phyloP scores from a whole-genome alignment of 345 rosid genomes.

The Melastoma malabathricum region DNA sequence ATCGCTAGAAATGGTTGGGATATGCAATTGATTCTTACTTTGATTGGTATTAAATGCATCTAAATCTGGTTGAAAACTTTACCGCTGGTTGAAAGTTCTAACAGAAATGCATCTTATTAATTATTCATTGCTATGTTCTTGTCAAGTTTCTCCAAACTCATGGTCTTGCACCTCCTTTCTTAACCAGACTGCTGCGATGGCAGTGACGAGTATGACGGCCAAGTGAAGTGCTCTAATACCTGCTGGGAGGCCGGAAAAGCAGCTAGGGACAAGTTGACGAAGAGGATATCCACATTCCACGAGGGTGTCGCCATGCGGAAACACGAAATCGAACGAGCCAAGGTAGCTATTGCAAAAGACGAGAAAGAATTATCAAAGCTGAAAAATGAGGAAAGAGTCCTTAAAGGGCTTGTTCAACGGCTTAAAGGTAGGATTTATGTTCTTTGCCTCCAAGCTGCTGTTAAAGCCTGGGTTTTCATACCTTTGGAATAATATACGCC shows the following conservation, averaged over 20 bases:
- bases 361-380: constrained; percentile 56
- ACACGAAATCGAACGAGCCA: constrained; percentile 44
- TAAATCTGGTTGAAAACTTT: no score
- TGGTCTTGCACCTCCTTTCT: neutral
- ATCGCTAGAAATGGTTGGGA: no score
- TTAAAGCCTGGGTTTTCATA: no score
- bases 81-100: no score
- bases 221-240: constrained; percentile 55
- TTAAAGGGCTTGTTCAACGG: constrained; percentile 63
- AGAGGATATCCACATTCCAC: constrained; percentile 46
- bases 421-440: constrained; percentile 49
- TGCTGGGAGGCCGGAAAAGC: constrained; percentile 96
- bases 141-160: neutral
- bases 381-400: constrained; percentile 56
- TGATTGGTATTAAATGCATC: no score
- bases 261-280: constrained; percentile 58
- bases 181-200: constrained; percentile 94
- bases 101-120: no score
- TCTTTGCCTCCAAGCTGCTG: no score
- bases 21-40: no score
- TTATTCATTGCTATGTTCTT: no score
- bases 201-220: constrained; percentile 83
- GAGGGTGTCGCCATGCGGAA: constrained; percentile 50
- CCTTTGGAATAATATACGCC: neutral
- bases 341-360: constrained; percentile 49